phyloP scores from a whole-genome alignment of 495 filamentous ascomycete genomes.

The Hyphodiscus hymeniophilus region DNA sequence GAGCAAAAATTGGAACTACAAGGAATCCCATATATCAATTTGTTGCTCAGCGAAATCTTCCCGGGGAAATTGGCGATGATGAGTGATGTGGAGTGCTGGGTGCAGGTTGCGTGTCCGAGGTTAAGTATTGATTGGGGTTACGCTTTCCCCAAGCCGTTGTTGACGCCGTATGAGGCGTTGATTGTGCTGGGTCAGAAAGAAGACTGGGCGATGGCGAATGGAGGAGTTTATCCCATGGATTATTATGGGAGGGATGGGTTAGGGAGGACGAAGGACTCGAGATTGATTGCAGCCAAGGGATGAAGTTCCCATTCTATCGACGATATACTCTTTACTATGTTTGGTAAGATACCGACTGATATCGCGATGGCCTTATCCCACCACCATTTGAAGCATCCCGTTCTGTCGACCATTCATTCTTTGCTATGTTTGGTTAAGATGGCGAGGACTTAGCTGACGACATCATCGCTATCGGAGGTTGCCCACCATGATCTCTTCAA shows the following conservation, averaged over 20 bases:
- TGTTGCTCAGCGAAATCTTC: slow-evolving; percentile 90
- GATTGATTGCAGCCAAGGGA: slow-evolving; percentile 5
- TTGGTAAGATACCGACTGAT: no score
- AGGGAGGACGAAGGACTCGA: slow-evolving; percentile 43
- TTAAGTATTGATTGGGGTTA: slow-evolving; percentile 99
- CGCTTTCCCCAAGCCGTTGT: slow-evolving; percentile 77
- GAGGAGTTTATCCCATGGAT: slow-evolving; percentile 92
- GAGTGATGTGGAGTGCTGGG: slow-evolving; percentile 91
- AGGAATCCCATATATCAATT: slow-evolving; percentile 69
- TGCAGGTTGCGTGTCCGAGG: slow-evolving; percentile 91
- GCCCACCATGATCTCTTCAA: no score
- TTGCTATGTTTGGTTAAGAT: no score
- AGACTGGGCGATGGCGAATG: slow-evolving; percentile 60
- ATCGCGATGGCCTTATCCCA: no score
- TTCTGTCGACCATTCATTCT: no score
- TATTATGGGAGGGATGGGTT: slow-evolving; percentile 92
- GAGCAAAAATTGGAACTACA: slow-evolving; percentile 60
- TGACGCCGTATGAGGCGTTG: slow-evolving; percentile 93
- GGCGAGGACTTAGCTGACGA: no score
- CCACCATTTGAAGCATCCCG: no score
- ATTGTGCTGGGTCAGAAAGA: slow-evolving; percentile 72
- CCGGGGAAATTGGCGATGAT: slow-evolving; percentile 90
- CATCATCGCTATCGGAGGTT: no score
- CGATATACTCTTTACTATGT: no score
- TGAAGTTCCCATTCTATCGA: slow-evolving; percentile 6